Evolutionary conservation across 306 rosid species (phyloP), one percentile per base, ranked within the genome.

Genomic region (Gleditsia sinensis): DNA sequence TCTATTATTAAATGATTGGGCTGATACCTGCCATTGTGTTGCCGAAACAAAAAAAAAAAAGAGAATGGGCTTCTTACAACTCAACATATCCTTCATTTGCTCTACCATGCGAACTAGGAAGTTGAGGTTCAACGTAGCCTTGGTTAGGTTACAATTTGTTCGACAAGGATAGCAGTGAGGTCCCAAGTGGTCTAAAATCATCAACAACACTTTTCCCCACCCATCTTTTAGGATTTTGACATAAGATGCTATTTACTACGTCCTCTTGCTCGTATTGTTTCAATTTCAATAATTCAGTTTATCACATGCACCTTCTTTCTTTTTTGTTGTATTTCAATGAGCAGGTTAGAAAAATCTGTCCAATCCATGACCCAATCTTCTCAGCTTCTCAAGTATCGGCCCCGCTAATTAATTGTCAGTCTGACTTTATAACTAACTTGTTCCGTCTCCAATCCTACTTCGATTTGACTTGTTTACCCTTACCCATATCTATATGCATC

Each of bases 161-260:
- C 66, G 53, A 25, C 49, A 80, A 37, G 53, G 46, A 27, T 50
- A 40, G 69, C 2, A 63, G 58, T 67, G 84, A 88, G 86, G 82
- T 64, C 89, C 86, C 82, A 58, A 49, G 66, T 65, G 76, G 76
- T 69, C 45, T 23, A 60, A 46, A 76, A 80, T 54, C 14, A 64
- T 65, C 36, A 9, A 56, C 57, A 77, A 55, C 71, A 69, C 75
- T 56, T 78, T 64, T 67, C 23, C 67, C 69, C 62, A 82, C 84
- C 72, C 67, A 58, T 75, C 65, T 69, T n/a, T n/a, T 45, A 24
- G 74, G 91, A 86, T 80, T 83, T 90, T 81, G 88, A 92, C 88
- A 80, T 64, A 2, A 48, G 75, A 75, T 81, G 84, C 77, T 74
- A 67, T 66, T 69, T 74, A 80, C 78, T 74, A 46, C 23, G 7